phyloP scores from a whole-genome alignment of 805 yeast genomes.

The Lipomyces anomalus region DNA sequence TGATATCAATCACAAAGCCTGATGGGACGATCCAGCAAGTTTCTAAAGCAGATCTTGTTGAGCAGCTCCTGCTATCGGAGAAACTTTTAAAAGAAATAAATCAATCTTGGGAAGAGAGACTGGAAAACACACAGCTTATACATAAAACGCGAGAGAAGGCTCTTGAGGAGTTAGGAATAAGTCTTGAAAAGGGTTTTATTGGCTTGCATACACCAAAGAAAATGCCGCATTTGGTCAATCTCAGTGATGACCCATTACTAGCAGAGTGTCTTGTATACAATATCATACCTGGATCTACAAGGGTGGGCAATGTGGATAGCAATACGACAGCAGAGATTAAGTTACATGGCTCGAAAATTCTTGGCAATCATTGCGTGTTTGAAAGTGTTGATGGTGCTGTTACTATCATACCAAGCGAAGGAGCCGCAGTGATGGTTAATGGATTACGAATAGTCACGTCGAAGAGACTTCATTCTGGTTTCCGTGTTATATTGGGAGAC shows the following conservation, averaged over 20 bases:
- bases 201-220: slow-evolving; percentile 29
- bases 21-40: slow-evolving; percentile 18
- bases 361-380: slow-evolving; percentile 24
- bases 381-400: slow-evolving; percentile 21
- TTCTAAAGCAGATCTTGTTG: slow-evolving; percentile 21
- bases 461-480: slow-evolving; percentile 25
- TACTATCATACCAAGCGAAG: slow-evolving; percentile 17
- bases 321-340: slow-evolving; percentile 24
- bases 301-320: slow-evolving; percentile 26
- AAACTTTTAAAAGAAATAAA: slow-evolving; percentile 27
- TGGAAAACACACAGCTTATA: slow-evolving; percentile 24
- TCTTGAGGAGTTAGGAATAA: slow-evolving; percentile 29
- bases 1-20: slow-evolving; percentile 11
- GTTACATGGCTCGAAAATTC: slow-evolving; percentile 25
- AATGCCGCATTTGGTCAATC: slow-evolving; percentile 29
- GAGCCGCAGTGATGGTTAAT: slow-evolving; percentile 25
- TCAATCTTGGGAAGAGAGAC: slow-evolving; percentile 29
- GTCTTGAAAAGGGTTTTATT: slow-evolving; percentile 24
- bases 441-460: slow-evolving; percentile 19
- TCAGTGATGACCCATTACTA: slow-evolving; percentile 27
- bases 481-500: slow-evolving; percentile 26
- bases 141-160: slow-evolving; percentile 28
- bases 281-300: slow-evolving; percentile 26
- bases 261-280: slow-evolving; percentile 31
- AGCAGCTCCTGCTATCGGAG: slow-evolving; percentile 23